Evolutionary conservation across 495 filamentous ascomycete genomes (phyloP).

Genomic region (Daldinia grandis): DNA sequence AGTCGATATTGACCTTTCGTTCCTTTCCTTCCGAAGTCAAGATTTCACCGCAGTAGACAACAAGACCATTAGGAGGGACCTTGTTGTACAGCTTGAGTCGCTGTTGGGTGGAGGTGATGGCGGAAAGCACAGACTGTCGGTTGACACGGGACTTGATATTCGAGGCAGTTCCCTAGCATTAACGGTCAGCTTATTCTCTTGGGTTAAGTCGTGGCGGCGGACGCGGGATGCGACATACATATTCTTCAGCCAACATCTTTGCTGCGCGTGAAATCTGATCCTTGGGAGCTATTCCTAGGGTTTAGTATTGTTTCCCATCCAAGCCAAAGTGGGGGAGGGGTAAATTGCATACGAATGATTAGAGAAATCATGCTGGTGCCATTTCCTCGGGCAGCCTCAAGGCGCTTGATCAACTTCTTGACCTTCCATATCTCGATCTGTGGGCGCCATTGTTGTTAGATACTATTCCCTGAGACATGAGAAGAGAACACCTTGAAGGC

Average conservation of each 20-base stretch:
- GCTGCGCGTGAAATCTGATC: conserved; percentile 95
- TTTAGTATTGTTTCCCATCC: conserved; percentile 19
- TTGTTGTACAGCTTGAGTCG: conserved; percentile 98
- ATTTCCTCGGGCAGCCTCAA: conserved; percentile 92
- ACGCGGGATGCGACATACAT: conserved; percentile 65
- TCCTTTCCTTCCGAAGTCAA: conserved; percentile 98
- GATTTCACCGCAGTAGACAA: conserved; percentile 99
- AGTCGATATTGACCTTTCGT: conserved; percentile 99
- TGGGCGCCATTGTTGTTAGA: conserved; percentile 11
- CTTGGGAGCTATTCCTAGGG: conserved; percentile 75
- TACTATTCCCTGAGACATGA: conserved; percentile 19
- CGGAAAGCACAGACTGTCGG: conserved; percentile 93
- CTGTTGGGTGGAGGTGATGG: conserved; percentile 99
- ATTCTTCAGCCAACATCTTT: conserved; percentile 99
- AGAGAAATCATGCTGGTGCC: conserved; percentile 99
- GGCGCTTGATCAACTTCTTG: conserved; percentile 97
- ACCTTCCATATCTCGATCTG: conserved; percentile 83
- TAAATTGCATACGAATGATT: conserved; percentile 80
- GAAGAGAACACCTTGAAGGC: conserved; percentile 18
- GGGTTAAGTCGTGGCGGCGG: not conserved
- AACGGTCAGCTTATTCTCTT: conserved; percentile 29
- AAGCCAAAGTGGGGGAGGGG: conserved; percentile 36
- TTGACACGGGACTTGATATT: conserved; percentile 99
- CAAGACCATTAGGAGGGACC: conserved; percentile 95
- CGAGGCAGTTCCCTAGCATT: conserved; percentile 87